Percentiles rank a stretch among this genome's conserved stretches.
Evolutionary conservation across 208 protist species (phyloP).

Genomic region (Acanthamoeba triangularis): DNA sequence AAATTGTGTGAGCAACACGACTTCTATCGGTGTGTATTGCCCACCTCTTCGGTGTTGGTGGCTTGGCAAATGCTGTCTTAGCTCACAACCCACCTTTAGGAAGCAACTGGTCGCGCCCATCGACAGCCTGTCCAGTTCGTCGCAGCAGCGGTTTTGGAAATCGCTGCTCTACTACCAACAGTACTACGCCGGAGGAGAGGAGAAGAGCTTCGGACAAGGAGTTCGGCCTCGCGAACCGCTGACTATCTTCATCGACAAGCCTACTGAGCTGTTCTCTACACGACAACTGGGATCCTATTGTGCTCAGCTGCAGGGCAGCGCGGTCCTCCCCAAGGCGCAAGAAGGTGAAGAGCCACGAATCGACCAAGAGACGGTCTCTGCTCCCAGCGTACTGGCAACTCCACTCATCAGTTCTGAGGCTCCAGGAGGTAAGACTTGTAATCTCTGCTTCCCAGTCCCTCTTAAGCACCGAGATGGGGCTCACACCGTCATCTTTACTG

Average conservation of each 20-base stretch:
- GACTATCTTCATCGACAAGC: background rate
- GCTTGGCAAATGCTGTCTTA: background rate
- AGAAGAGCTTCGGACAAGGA: background rate
- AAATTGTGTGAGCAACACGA: background rate
- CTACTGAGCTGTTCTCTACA: background rate
- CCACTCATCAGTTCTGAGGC: background rate
- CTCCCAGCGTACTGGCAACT: background rate
- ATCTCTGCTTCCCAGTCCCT: too few species aligned
- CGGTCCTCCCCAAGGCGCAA: background rate
- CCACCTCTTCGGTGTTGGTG: background rate
- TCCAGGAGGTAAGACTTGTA: background rate
- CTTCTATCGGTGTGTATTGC: background rate
- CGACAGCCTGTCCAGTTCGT: background rate
- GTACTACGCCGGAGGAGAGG: background rate
- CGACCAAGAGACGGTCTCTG: background rate
- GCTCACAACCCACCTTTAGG: background rate
- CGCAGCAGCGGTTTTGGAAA: conserved; percentile 34
- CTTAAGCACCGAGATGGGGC: background rate
- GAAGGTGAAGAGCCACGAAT: background rate
- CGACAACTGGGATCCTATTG: background rate
- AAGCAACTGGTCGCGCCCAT: conserved; percentile 6
- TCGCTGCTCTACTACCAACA: conserved; percentile 39
- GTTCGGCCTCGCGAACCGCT: background rate
- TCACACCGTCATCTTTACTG: background rate
- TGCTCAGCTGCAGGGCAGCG: background rate